Evolutionary conservation across 192 early-diverging fungal species (phyloP), one percentile per base, ranked within the genome.

Genomic region (Coemansia sp.): DNA sequence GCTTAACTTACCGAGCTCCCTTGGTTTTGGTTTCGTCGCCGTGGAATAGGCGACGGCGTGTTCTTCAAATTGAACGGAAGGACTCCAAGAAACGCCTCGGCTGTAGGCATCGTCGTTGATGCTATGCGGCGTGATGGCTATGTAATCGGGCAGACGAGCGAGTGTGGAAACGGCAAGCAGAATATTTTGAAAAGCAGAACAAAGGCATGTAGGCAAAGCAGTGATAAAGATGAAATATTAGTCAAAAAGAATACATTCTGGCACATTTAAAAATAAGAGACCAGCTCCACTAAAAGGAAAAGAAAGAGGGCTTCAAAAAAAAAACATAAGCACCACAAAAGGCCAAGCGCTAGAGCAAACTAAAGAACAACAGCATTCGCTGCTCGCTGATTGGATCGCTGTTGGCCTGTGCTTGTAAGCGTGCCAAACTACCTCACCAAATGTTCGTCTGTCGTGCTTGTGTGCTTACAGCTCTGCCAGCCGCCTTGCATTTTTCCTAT

Each of bases 21-120:
- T 40, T 81, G 78, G 32, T 67, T 68, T 37, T 47, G 78, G 70
- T 75, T 72, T 36, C 73, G 78, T 19, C 66, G 69, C 3, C 78
- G 78, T 42, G 78, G 78, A 55, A 76, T 75, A 48, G 78, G 73
- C 67, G 67, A 67, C 59, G 70, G 18, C 41, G 77, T 65, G 67
- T 69, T 64, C 73, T 76, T 76, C 45, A 81, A 37, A 61, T 70
- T 76, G 61, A 81, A 81, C 40, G 78, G 78, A 39, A 81, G 65
- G 45, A 73, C 78, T 12, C 78, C 78, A 36, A 81, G 74, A 36
- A 81, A 76, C 15, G 78, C 78, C 45, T 81, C 78, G 8, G 73
- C 71, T 15, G 78, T 81, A 4, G 78, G 78, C 78, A 81, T 80
- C 5, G 66, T 21, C 42, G 49, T 18, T 47, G 62, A 22, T 8